Conservation (phyloP, 176 grass and related monocot species). For the sorghum (Sorghum bicolor) region DNA sequence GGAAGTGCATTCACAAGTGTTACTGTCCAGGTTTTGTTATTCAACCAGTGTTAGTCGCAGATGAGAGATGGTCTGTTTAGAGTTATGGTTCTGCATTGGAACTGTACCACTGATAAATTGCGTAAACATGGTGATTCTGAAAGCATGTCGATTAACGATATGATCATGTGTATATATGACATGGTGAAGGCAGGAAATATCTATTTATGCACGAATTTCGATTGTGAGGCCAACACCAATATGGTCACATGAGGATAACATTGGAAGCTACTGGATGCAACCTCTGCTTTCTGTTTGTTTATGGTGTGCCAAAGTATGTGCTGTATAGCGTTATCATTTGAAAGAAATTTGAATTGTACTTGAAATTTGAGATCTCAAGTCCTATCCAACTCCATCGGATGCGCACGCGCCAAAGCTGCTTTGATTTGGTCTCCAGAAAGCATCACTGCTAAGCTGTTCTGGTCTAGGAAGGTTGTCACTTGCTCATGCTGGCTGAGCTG, state of each 20-base stretch:
- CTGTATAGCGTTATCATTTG: background rate
- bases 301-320: background rate
- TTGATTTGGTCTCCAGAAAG: background rate
- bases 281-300: background rate
- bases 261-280: background rate
- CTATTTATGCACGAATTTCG: background rate
- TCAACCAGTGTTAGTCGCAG: background rate
- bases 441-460: background rate
- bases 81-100: too few relatives aligned
- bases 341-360: background rate
- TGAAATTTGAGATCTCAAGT: background rate
- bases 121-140: too few relatives aligned
- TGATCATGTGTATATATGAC: too few relatives aligned
- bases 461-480: background rate
- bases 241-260: background rate
- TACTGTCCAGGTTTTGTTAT: background rate
- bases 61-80: too few relatives aligned
- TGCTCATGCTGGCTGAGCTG: background rate
- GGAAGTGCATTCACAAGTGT: background rate
- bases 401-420: background rate
- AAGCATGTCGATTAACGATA: too few relatives aligned
- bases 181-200: too few relatives aligned
- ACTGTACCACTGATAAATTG: too few relatives aligned
- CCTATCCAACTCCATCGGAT: background rate
- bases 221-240: background rate